These are phyloP conservation scores for Candida ficus DNA, from an alignment of 805 yeast species.

Conservation along the genomic window DNA sequence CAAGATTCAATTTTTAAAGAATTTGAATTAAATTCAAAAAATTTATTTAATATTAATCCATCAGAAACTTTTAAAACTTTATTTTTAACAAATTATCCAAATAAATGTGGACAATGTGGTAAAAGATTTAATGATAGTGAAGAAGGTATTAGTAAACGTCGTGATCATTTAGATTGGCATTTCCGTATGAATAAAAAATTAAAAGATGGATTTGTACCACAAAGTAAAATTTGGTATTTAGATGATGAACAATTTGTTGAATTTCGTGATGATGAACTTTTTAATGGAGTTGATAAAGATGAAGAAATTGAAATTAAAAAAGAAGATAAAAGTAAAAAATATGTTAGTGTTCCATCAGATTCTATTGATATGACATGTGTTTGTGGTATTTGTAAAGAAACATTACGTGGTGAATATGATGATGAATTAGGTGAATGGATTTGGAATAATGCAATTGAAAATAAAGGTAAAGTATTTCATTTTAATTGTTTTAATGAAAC, in stretches of 20 bases:
- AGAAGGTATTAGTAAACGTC: conserved; percentile 47
- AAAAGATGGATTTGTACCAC: conserved; percentile 47
- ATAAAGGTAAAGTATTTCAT: conserved; percentile 51
- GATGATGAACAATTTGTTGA: conserved; percentile 66
- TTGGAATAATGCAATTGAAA: conserved; percentile 61
- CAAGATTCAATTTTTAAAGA: conserved; percentile 6
- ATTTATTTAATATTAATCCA: conserved; percentile 36
- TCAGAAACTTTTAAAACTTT: conserved; percentile 27
- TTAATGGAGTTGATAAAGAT: conserved; percentile 12
- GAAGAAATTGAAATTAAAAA: conserved; percentile 8
- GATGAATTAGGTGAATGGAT: conserved; percentile 80
- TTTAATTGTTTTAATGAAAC: conserved; percentile 68
- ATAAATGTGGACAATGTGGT: conserved; percentile 88
- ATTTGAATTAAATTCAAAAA: conserved; percentile 25
- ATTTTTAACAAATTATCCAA: conserved; percentile 38
- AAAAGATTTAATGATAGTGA: conserved; percentile 66
- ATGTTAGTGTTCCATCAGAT: conserved; percentile 63
- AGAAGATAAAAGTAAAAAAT: conserved; percentile 26
- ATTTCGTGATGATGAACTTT: conserved; percentile 62
- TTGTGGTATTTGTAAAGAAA: conserved; percentile 72
- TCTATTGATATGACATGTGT: conserved; percentile 49
- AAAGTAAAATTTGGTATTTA: conserved; percentile 79
- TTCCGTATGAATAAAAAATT: conserved; percentile 82
- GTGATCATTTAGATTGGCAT: conserved; percentile 92
- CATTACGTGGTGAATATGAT: conserved; percentile 56